Base-by-base conservation (phyloP, 805 yeast species). In the Zygotorulaspora florentina region DNA sequence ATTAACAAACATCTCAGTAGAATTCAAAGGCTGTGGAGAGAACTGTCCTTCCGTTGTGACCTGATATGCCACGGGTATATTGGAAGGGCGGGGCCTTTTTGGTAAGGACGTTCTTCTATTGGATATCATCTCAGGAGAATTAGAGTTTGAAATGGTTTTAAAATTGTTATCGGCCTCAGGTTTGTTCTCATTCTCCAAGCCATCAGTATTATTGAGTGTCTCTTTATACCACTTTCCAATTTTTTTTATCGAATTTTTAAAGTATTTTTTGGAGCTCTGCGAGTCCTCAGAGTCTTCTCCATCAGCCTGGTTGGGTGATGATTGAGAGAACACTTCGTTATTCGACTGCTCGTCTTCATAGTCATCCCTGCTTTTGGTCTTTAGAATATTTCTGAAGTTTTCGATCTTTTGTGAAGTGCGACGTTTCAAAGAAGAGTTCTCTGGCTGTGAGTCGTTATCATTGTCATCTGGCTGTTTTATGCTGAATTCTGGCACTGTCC, bases 171-270 rank as follows among this genome's bases (percentile, higher is more conserved):
- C 37, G 12, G 39, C 25, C 13, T 38, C 44, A 15, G 33, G 40
- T 10, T 42, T 8, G 4, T 18, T 13, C 3, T 44, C 43, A 10
- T 42, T 45, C 10, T 51, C 45, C 13, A 44, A 3, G 16, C 31
- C 31, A 4, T 23, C 41, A 26, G 27, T 33, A 7, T 34, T 51
- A 12, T 50, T 46, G 2, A 60, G 59, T 16, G 50, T 50, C 13
- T 61, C 65, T 43, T 72, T 73, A 54, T 85, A 85, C 87, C 91
- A 83, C 50, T 76, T 81, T 1, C 85, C 86, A 7, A 85, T 62
- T 55, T 79, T 84, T 47, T 72, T 75, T 39, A 82, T 65, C 0
- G 87, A 74, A 36, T 63, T 66, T 3, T 75, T 58, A 12, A 76
- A 59, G 2, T 70, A 67, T 40, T 67, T 71, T 45, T 66, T 68